These are phyloP conservation scores for Centaurea solstitialis DNA, from an alignment of 129 eudicot species.

Conservation along the genomic window DNA sequence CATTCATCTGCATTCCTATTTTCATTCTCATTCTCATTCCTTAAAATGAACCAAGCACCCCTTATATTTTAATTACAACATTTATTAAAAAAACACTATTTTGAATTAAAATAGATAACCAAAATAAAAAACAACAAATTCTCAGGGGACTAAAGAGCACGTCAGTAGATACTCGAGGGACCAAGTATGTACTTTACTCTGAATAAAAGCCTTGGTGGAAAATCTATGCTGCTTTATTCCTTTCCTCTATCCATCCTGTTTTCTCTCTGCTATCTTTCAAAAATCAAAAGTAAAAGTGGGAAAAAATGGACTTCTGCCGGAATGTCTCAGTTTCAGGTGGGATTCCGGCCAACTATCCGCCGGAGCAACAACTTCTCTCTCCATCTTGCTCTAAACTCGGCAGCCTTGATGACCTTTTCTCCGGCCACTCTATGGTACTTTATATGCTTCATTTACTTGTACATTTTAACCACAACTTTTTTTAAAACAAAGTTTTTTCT, in stretches of 20 bases:
- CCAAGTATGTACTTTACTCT: neutral
- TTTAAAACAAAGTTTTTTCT: neutral
- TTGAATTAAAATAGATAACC: neutral
- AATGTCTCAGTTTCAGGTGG: slow-evolving; percentile 36
- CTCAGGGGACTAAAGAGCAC: slow-evolving; percentile 6
- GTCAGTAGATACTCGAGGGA: slow-evolving; percentile 4
- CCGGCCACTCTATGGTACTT: slow-evolving; percentile 40
- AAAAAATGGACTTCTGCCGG: slow-evolving; percentile 50
- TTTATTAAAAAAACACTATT: neutral
- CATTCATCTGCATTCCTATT: no score
- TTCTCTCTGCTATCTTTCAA: neutral
- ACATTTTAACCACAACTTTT: neutral
- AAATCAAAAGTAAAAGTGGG: neutral
- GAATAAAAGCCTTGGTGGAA: slow-evolving; percentile 18
- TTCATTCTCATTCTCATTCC: no score
- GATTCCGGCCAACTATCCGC: slow-evolving; percentile 30
- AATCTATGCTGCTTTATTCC: slow-evolving; percentile 15
- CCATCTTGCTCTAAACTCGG: slow-evolving; percentile 23
- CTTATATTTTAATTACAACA: neutral
- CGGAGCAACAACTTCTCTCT: slow-evolving; percentile 35
- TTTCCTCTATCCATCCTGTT: slow-evolving; percentile 17
- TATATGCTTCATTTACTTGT: slow-evolving; percentile 6
- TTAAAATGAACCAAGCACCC: no score
- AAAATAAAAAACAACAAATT: neutral
- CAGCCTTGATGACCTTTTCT: slow-evolving; percentile 55